phyloP scores from a whole-genome alignment of 495 filamentous ascomycete genomes.

The Aspergillus campestris region DNA sequence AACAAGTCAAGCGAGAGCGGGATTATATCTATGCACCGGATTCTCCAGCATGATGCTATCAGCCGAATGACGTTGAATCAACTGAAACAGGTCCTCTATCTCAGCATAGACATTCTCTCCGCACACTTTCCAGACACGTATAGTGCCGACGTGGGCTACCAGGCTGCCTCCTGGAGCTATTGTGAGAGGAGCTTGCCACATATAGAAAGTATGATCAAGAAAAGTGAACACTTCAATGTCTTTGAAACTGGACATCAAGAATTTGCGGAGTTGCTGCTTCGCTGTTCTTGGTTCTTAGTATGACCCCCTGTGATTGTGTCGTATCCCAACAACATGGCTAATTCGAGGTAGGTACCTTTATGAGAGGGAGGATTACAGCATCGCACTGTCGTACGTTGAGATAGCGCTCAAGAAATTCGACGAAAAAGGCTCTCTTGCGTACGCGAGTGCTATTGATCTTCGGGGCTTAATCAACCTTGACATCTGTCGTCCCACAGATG shows the following conservation, averaged over 20 bases:
- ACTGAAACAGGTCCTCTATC: conserved; percentile 1
- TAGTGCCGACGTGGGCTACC: conserved; percentile 7
- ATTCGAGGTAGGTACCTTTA: conserved; percentile 28
- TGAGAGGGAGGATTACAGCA: conserved; percentile 18
- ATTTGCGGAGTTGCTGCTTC: conserved; percentile 15
- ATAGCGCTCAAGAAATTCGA: conserved; percentile 13
- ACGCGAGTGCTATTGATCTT: conserved; percentile 21
- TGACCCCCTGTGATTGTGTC: not conserved
- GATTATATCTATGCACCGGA: conserved; percentile 2
- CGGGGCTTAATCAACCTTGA: conserved; percentile 19
- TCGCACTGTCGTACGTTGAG: conserved; percentile 10
- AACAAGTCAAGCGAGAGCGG: conserved; percentile 1
- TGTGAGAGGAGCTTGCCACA: conserved; percentile 3
- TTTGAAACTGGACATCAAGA: not conserved
- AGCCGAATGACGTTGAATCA: conserved; percentile 1
- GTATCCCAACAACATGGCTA: no score
- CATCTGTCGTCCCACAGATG: conserved; percentile 8
- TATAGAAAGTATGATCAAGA: not conserved
- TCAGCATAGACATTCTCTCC: conserved; percentile 1
- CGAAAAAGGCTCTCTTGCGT: conserved; percentile 14
- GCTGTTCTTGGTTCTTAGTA: conserved; percentile 15
- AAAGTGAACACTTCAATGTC: not conserved
- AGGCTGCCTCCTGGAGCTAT: conserved; percentile 1
- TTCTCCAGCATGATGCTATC: conserved; percentile 3
- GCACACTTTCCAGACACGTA: conserved; percentile 6